Conservation (phyloP, 441 rosid genomes). For the Populus hybrid region DNA sequence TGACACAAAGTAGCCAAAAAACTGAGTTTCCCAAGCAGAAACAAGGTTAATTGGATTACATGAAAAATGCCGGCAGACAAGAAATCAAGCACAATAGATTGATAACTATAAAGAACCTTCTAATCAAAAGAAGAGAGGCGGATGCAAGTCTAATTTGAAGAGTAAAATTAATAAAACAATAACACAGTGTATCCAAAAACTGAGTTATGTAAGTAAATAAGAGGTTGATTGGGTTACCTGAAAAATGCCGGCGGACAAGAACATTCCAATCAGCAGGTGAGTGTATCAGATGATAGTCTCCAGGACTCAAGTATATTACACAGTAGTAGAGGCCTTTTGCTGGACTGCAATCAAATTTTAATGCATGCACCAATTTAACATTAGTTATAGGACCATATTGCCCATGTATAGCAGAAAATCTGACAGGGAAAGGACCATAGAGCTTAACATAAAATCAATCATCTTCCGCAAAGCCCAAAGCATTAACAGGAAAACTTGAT, state of each 20-base stretch:
- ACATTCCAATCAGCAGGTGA: conserved; percentile 91
- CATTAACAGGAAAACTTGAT: background rate
- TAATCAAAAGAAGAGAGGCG: background rate
- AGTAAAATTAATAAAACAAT: background rate
- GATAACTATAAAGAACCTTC: background rate
- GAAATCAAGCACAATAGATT: background rate
- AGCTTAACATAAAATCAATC: background rate
- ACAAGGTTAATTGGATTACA: background rate
- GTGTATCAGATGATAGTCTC: conserved; percentile 92
- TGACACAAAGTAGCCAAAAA: background rate
- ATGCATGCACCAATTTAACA: background rate
- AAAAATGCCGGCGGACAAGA: conserved; percentile 79
- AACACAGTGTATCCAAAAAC: background rate
- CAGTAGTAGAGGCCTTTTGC: conserved; percentile 89
- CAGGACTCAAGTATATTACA: conserved; percentile 88
- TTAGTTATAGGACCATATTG: background rate
- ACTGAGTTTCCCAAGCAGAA: background rate
- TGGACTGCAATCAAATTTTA: conserved; percentile 54
- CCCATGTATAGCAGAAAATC: background rate
- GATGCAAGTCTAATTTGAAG: background rate
- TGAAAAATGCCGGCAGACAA: background rate
- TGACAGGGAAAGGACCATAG: background rate
- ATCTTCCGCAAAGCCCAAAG: conserved; percentile 6
- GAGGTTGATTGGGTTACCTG: conserved; percentile 47
- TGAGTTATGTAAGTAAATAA: background rate